Base-by-base conservation (phyloP, 2,329 filamentous ascomycete genomes). In the Aspergillus fumigatus region DNA sequence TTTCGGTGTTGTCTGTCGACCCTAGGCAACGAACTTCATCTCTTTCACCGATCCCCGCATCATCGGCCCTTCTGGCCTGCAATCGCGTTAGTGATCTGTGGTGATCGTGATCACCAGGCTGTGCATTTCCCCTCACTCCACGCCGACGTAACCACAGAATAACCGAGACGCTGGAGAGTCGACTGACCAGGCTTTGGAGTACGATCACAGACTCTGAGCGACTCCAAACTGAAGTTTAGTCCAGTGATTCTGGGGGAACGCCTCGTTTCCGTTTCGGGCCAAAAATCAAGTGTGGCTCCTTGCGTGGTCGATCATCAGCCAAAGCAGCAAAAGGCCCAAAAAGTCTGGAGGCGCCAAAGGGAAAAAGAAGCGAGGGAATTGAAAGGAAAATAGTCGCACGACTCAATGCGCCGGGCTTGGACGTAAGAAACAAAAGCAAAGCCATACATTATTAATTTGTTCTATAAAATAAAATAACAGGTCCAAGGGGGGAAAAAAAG, bases 221-320 rank as follows among this genome's bases (percentile, higher is more conserved):
- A 38, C 32, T 5, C 29, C 3, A 38, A 7, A 7, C 32, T 38
- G 14, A 17, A 38, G 5, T 38, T 17, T 14, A 38, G 32, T 38
- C 32, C 5, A 38, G 3, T n/a, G 41, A 23, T 19, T 23, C 41
- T 45, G 41, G 19, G 40, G 41, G n/a, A 45, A 45, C 41, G 21
- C 26, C 48, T 35, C n/a, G 3, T 35, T 21, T 11, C 26, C 19
- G 14, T 25, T 38, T 29, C 48, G 48, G 21, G 43, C 43, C 32
- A 11, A 26, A 23, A 47, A 47, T 17, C 25, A 23, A n/a, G 43
- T 9, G 43, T 47, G 43, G 49, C 56, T 60, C 63, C 63, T 65
- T 65, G 59, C 62, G 54, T 57, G 38, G 62, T 60, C 61, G 64
- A 66, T 66, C 64, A 59, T 59, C 63, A 27, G 45, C 59, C 59